Evolutionary conservation across 75 land plant species (phyloP), one percentile per base, ranked within the genome.

Genomic region (Cupressus sempervirens): DNA sequence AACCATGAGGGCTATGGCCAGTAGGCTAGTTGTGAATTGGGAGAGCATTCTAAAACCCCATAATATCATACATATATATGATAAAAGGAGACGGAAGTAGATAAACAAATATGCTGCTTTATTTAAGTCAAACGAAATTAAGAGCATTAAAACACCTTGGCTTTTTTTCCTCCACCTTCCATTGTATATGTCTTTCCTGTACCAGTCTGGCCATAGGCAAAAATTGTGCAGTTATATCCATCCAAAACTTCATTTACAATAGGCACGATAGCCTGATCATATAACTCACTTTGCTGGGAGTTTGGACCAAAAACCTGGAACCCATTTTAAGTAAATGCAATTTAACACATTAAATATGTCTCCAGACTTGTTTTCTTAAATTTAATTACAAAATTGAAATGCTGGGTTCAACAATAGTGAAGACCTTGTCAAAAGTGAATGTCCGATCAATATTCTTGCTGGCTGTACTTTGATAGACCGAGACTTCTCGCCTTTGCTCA

Each of bases 181-280:
- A 98, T 98, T 13, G 99, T 98, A 86, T 98, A 98, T 12, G 99
- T 98, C 88, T 98, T 98, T 3, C 99, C 99, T 6, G 99, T 96
- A 46, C 99, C 99, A 4, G 99, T 98, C 90, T 98, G 99, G 1
- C 99, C 99, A 91, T 98, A 98, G 2, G 99, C 99, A 88, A 98
- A 98, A 79, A 98, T 93, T 23, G 99, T 98, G 89, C 99, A 98
- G 80, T 98, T 98, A 86, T 88, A 98, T 11, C 99, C 99, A 36
- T 98, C 99, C 52, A 98, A 91, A 36, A 98, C 98, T 89, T 98
- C 98, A 88, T 93, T 91, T 14, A 98, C 99, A 88, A 98, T 93
- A 8, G 99, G 98, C 62, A 88, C 83, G 23, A 98, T 88, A 14
- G 98, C 91, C 89, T 98, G 99, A 50, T 94, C 94, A 82, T 96